Base-by-base conservation (phyloP, 306 rosid genomes). In the Cucumis hystrix region DNA sequence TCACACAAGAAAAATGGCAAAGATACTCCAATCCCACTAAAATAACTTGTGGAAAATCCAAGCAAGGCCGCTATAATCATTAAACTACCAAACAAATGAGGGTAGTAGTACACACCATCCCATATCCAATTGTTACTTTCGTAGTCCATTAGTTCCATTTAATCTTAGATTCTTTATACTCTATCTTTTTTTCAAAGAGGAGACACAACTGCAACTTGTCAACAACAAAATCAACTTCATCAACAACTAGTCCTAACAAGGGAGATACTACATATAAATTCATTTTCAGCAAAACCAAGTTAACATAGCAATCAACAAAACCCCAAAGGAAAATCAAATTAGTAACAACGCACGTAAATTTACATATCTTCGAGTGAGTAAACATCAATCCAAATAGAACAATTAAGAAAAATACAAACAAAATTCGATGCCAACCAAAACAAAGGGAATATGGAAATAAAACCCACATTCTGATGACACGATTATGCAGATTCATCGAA, bases 61-160 rank as follows among this genome's bases (percentile, higher is more conserved):
- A 96, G 85, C 88, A 96, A 87, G 75, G 99, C 99, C 1, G 98
- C 99, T 21, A 96, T 96, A 72, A 96, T 91, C 98, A 96, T 96
- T 80, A 96, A 74, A 77, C 98, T 98, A 14, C 99, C 98, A 82
- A 96, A 92, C 35, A 92, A 82, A 78, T 86, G 97, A 6, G 97
- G 93, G 80, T 88, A 86, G 81, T 86, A 85, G 81, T 84, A 85
- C 41, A 92, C 92, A 69, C 99, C 98, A 72, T 92, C 97, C 99
- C 97, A 89, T 81, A 91, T 89, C 99, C 97, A 96, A 76, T 85
- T 81, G 79, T 84, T 85, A 78, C 81, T 87, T 83, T 92, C 97
- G 59, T 89, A 96, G 63, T 92, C 97, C 98, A 96, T 91, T 43
- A 78, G 17, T 78, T 79, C 80, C 43, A 56, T 74, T 57, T 57